Evolutionary conservation across 768 basidiomycete species (phyloP).

Genomic region (Daedalea quercina): DNA sequence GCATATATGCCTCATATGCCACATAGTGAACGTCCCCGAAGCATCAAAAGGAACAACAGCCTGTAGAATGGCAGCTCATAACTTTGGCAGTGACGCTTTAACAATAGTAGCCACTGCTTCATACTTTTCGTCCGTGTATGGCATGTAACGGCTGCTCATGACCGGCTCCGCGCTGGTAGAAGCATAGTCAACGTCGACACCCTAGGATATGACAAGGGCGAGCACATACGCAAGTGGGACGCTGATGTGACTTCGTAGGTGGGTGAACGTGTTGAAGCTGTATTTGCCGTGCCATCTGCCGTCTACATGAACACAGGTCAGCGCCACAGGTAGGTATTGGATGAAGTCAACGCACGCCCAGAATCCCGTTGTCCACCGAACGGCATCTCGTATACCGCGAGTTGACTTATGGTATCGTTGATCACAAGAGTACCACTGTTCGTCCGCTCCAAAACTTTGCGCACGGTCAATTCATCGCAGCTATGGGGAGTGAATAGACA

Average conservation of each 20-base stretch:
- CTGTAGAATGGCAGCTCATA: too few species aligned
- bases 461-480: neutral
- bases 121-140: conserved; percentile 24
- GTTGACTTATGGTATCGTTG: conserved; percentile 56
- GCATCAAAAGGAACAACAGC: too few species aligned
- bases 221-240: conserved; percentile 16
- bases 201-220: neutral
- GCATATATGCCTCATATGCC: too few species aligned
- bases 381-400: conserved; percentile 37
- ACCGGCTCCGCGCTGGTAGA: conserved; percentile 20
- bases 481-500: neutral
- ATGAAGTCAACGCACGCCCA: conserved; percentile 41
- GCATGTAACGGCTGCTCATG: conserved; percentile 23
- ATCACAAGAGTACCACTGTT: conserved; percentile 49
- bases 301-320: conserved; percentile 28
- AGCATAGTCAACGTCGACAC: neutral
- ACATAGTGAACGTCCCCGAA: too few species aligned
- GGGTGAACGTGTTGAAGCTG: conserved; percentile 38
- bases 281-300: conserved; percentile 47
- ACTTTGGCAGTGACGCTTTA: too few species aligned
- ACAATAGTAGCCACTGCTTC: neutral
- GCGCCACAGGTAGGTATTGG: neutral
- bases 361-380: conserved; percentile 56
- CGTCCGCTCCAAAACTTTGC: conserved; percentile 46
- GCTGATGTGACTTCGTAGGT: conserved; percentile 18